These are phyloP conservation scores for Lichtheimia corymbifera DNA, from an alignment of 371 early-diverging fungal genomes.

Conservation along the genomic window DNA sequence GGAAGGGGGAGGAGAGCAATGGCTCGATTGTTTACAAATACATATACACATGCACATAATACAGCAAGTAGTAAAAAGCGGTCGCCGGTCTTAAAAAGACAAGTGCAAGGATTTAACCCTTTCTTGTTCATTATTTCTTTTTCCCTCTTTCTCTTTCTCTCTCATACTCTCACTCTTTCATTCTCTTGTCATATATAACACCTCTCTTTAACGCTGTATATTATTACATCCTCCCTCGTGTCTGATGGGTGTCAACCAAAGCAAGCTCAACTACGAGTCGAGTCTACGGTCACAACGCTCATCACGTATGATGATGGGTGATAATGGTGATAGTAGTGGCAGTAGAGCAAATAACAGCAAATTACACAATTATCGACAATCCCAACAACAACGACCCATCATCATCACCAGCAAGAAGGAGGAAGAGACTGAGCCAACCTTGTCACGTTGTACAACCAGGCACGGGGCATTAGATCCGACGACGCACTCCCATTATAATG, in stretches of 20 bases:
- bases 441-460: constrained; percentile 20
- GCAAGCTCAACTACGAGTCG: neutral
- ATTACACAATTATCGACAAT: neutral
- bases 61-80: no score
- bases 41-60: no score
- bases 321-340: neutral
- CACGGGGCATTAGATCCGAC: constrained; percentile 21
- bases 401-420: neutral
- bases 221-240: no score
- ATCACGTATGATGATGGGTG: neutral
- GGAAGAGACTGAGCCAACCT: neutral
- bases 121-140: no score
- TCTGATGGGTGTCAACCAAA: constrained; percentile 1
- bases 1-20: no score
- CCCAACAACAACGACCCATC: neutral
- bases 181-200: no score
- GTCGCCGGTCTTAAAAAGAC: no score
- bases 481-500: constrained; percentile 15
- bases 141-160: no score
- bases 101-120: no score
- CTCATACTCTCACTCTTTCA: no score
- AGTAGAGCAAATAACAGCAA: neutral
- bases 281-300: neutral
- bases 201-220: no score
- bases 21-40: no score